Base-by-base conservation (phyloP, 805 yeast genomes). In the Millerozyma miso region DNA sequence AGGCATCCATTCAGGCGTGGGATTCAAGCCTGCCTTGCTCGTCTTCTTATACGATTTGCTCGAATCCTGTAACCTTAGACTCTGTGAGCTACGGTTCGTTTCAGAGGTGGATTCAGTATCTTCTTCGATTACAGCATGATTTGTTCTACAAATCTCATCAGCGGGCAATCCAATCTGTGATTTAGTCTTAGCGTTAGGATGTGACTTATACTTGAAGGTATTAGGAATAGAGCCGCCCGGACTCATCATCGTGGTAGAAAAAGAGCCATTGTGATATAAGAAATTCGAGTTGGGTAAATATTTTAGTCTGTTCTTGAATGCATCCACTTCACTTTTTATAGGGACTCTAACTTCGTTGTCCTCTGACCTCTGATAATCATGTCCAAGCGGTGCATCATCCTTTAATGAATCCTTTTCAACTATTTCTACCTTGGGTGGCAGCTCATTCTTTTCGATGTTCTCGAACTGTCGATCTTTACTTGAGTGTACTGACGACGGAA, bases 1-100 rank as follows among this genome's bases (percentile, higher is more conserved):
- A 0, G 74, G 74, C 73, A 70, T 69, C 75, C 74, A 69, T 31
- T 60, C 62, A 0, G 73, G 73, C 3, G 74, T 69, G 3, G 44
- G 35, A 29, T 47, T 44, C 3, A 37, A 26, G 12, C 23, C 33
- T 2, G 18, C 19, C 5, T 29, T 20, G 13, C 13, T 15, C 10
- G 16, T n/a, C 4, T 19, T 10, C 8, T 13, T 17, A 4, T 23
- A 18, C 17, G n/a, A 14, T 15, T 14, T 4, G 13, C 26, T 7
- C 8, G 14, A 31, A 3, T 4, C 19, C 3, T 37, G 16, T 8
- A 10, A 23, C 26, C 13, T 37, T 14, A 18, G 14, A 14, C 19
- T 32, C 4, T 7, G 17, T 38, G 42, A 37, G 17, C 38, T 40
- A 14, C 33, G 39, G 6, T 42, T 37, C 29, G 29, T 7, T 15